Evolutionary conservation across 108 stramenopile species (phyloP).

Genomic region (Nannochloropsis oceanica): DNA sequence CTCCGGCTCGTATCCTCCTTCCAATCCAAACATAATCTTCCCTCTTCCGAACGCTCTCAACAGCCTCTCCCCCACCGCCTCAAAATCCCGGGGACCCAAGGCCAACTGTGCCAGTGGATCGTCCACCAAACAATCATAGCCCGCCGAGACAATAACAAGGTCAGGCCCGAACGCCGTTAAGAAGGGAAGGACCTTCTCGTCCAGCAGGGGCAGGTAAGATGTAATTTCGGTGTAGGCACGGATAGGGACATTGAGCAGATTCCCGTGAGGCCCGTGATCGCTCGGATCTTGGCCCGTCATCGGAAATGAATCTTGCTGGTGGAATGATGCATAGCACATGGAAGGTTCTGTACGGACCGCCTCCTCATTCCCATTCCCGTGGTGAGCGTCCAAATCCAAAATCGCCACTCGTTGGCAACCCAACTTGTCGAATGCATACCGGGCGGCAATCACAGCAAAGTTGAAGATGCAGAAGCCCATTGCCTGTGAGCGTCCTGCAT

Average conservation of each 20-base stretch:
- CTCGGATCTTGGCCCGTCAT: conserved; percentile 15
- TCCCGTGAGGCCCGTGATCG: neutral
- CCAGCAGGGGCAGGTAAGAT: neutral
- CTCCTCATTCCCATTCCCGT: conserved; percentile 45
- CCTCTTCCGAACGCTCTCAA: conserved; percentile 35
- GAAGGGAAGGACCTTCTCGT: neutral
- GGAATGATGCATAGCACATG: conserved; percentile 17
- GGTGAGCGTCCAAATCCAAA: conserved; percentile 47
- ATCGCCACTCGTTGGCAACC: conserved; percentile 35
- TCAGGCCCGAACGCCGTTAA: conserved; percentile 2
- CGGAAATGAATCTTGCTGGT: conserved; percentile 30
- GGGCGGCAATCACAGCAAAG: conserved; percentile 17
- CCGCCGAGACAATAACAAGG: conserved; percentile 22
- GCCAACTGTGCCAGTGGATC: conserved; percentile 15
- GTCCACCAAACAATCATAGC: conserved; percentile 26
- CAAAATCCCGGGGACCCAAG: conserved; percentile 29
- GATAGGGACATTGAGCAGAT: conserved; percentile 12
- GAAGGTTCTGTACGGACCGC: conserved; percentile 6
- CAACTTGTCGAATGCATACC: neutral
- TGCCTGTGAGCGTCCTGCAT: conserved; percentile 14
- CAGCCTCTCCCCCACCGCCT: conserved; percentile 42
- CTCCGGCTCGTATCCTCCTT: conserved; percentile 40
- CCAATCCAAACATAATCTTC: conserved; percentile 57
- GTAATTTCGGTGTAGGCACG: neutral
- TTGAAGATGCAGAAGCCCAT: conserved; percentile 41